Evolutionary conservation across 495 filamentous ascomycete species (phyloP).

Genomic region (Evernia prunastri): DNA sequence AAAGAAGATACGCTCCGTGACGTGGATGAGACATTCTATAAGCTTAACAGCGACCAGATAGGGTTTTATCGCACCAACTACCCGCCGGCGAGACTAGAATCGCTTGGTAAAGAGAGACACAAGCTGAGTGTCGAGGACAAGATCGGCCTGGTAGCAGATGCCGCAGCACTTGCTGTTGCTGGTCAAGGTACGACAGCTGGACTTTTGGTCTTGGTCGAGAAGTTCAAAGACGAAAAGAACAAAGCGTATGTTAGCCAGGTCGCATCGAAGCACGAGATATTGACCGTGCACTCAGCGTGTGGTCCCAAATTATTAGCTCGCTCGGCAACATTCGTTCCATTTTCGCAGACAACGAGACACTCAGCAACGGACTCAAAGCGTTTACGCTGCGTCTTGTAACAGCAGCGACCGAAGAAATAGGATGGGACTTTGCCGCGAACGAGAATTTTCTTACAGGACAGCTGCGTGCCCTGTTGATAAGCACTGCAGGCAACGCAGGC

Average conservation of each 20-base stretch:
- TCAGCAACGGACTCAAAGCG: slow-evolving; percentile 60
- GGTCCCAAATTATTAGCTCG: slow-evolving; percentile 70
- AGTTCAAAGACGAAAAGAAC: slow-evolving; percentile 71
- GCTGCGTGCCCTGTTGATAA: slow-evolving; percentile 71
- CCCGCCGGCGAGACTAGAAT: slow-evolving; percentile 65
- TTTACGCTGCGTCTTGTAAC: slow-evolving; percentile 66
- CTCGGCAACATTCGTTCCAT: slow-evolving; percentile 58
- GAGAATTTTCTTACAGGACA: slow-evolving; percentile 80
- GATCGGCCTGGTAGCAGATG: slow-evolving; percentile 83
- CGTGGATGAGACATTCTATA: slow-evolving; percentile 74
- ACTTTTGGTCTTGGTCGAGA: slow-evolving; percentile 71
- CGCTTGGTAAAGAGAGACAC: slow-evolving; percentile 67
- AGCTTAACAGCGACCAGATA: slow-evolving; percentile 78
- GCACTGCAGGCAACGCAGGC: slow-evolving; percentile 63
- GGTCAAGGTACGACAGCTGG: slow-evolving; percentile 75
- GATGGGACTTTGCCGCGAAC: slow-evolving; percentile 69
- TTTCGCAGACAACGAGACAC: slow-evolving; percentile 52
- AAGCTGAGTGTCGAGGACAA: slow-evolving; percentile 78
- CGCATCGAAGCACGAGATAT: slow-evolving; percentile 2
- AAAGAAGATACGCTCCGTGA: slow-evolving; percentile 68
- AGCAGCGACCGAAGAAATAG: slow-evolving; percentile 66
- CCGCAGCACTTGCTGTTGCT: slow-evolving; percentile 82
- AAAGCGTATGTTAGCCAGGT: slow-evolving; percentile 51
- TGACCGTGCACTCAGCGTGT: slow-evolving; percentile 50
- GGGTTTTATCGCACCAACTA: slow-evolving; percentile 95